These are phyloP conservation scores for Penicillium sp. DNA, from an alignment of 2,329 filamentous ascomycete genomes.

Conservation along the genomic window DNA sequence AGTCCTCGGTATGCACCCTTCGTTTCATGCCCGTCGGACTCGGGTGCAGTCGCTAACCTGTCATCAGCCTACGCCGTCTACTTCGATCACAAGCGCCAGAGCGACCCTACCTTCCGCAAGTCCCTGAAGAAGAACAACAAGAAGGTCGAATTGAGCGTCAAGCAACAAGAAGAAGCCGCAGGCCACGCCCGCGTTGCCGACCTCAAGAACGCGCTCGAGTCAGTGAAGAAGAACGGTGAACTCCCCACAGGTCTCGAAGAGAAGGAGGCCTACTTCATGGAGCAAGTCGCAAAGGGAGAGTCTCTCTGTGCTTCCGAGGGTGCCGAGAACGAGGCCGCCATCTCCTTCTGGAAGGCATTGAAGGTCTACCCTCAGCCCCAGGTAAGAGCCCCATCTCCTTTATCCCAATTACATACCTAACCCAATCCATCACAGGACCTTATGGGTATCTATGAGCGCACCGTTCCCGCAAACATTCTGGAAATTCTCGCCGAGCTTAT, in stretches of 20 bases:
- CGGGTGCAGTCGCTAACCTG: conserved; percentile 9
- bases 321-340: conserved; percentile 76
- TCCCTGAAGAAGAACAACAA: conserved; percentile 55
- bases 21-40: neutral
- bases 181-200: conserved; percentile 57
- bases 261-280: conserved; percentile 95
- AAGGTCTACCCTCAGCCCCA: conserved; percentile 93
- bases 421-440: conserved; percentile 58
- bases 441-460: conserved; percentile 98
- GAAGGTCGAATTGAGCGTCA: conserved; percentile 48
- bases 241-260: conserved; percentile 90
- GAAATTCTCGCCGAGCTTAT: conserved; percentile 99
- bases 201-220: conserved; percentile 74
- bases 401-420: neutral
- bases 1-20: conserved; percentile 50
- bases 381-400: neutral
- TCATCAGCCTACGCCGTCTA: conserved; percentile 63
- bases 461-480: conserved; percentile 93
- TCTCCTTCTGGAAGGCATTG: conserved; percentile 96
- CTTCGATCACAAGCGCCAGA: conserved; percentile 67
- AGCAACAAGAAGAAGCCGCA: conserved; percentile 51
- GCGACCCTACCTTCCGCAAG: conserved; percentile 64
- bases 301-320: conserved; percentile 72
- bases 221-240: conserved; percentile 78
- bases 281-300: conserved; percentile 89